Evolutionary conservation across 2,329 filamentous ascomycete species (phyloP), one percentile per base, ranked within the genome.

Genomic region (Pseudogymnoascus sp.): DNA sequence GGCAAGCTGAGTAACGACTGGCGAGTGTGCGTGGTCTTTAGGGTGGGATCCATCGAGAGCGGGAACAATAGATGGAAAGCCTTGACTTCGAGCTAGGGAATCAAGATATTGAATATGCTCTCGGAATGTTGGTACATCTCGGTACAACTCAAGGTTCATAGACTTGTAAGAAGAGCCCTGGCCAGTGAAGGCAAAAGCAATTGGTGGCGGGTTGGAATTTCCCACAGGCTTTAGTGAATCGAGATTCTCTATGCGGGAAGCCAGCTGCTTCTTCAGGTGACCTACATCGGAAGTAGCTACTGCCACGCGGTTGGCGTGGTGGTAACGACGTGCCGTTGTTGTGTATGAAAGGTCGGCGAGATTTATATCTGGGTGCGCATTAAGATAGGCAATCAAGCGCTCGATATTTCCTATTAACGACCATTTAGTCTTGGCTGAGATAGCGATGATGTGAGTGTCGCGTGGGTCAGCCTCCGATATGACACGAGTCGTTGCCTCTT

Each of bases 241-340:
- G 9, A 54, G 9, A 54, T 21, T 54, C n/a, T 7, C 9, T 11
- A 54, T 26, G 24, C 29, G 33, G 10, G 65, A 60, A 40, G 47
- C 31, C 11, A 63, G 61, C 13, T 63, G 44, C 15, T 66, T 63
- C 3, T 58, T 58, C 5, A 64, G 4, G 9, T 63, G 29, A 9
- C 6, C 31, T 11, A 78, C 62, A 59, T 73, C 72, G 2, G 71
- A 70, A 0, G 74, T 78, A 2, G 75, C 69, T 44, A 81, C 75
- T 47, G 76, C 79, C 69, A 82, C 74, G 10, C 82, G 78, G 74
- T 79, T 80, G 66, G 78, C 74, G 70, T 84, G 79, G 66, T 86
- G 84, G 6, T 81, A 78, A 54, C 81, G 80, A 13, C 85, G 79
- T 5, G 65, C 64, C 13, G 64, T 65, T 1, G 63, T 64, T 4